Percentiles rank a stretch among this genome's conserved stretches.
Conservation (phyloP, 345 rosid genomes). For the Cardamine resedifolia region DNA sequence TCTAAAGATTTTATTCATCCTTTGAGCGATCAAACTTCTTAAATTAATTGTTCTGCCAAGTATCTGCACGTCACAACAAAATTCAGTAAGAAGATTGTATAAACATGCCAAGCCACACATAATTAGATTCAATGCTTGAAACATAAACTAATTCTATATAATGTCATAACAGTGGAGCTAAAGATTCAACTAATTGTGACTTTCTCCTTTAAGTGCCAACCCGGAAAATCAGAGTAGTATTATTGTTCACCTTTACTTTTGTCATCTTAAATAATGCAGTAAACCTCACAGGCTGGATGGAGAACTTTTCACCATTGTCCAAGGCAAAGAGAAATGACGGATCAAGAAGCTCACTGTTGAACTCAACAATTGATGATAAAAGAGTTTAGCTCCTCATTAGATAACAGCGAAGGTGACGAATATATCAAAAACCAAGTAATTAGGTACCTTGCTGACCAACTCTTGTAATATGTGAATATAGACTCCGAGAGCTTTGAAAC, state of each 20-base stretch:
- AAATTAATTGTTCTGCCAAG: conserved; percentile 93
- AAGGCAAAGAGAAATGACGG: conserved; percentile 93
- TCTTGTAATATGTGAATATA: conserved; percentile 91
- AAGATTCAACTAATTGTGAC: not conserved
- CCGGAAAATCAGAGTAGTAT: not conserved
- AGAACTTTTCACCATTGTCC: conserved; percentile 90
- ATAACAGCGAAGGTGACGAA: not conserved
- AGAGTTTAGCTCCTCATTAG: conserved; percentile 31
- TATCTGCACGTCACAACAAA: conserved; percentile 50
- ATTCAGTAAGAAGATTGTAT: conserved; percentile 28
- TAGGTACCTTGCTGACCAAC: conserved; percentile 93
- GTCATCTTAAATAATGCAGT: conserved; percentile 84
- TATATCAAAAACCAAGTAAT: conserved; percentile 9
- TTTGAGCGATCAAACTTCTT: conserved; percentile 82
- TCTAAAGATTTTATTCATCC: conserved; percentile 92
- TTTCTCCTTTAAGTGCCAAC: not conserved
- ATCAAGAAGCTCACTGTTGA: conserved; percentile 85
- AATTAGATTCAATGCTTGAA: conserved; percentile 20
- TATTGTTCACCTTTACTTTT: conserved; percentile 75
- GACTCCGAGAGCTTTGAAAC: conserved; percentile 79
- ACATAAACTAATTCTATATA: conserved; percentile 2
- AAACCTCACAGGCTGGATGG: conserved; percentile 89
- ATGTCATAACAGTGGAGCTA: conserved; percentile 7
- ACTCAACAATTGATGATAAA: conserved; percentile 26
- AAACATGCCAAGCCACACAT: conserved; percentile 10